Conservation (phyloP, 2,329 filamentous ascomycete species). For the Fusarium nodosum region DNA sequence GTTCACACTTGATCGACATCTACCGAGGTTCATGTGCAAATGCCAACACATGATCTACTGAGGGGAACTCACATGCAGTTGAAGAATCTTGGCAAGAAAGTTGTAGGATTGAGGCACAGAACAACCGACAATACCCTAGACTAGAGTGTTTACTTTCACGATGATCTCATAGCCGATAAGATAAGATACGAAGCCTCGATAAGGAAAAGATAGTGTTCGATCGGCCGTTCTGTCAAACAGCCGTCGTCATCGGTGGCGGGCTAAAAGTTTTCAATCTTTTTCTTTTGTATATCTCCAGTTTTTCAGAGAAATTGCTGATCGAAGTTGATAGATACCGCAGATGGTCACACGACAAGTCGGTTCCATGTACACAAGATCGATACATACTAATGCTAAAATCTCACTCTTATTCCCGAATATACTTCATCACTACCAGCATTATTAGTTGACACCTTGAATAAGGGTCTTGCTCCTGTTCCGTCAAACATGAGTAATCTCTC, state of each 20-base stretch:
- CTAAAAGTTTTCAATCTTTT: not conserved
- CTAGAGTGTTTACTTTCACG: not conserved
- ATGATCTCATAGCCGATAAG: not conserved
- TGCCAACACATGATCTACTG: constrained; percentile 16
- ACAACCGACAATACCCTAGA: not conserved
- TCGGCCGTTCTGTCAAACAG: not conserved
- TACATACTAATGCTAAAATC: not conserved
- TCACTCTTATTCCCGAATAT: not conserved
- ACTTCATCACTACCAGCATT: too few species aligned
- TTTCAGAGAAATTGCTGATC: not conserved
- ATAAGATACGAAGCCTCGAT: not conserved
- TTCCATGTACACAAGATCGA: not conserved
- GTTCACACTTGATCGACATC: not conserved
- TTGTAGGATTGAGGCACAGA: constrained; percentile 1
- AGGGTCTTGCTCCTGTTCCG: not conserved
- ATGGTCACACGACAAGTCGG: not conserved
- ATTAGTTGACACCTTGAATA: not conserved
- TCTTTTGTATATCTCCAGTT: not conserved
- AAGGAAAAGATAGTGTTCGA: not conserved
- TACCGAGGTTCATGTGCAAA: constrained; percentile 37
- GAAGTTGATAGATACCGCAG: not conserved
- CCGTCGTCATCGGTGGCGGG: not conserved
- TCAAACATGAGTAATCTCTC: not conserved
- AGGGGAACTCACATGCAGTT: not conserved
- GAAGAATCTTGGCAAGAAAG: not conserved